phyloP scores from a whole-genome alignment of 768 basidiomycete species.

The Russula compacta region DNA sequence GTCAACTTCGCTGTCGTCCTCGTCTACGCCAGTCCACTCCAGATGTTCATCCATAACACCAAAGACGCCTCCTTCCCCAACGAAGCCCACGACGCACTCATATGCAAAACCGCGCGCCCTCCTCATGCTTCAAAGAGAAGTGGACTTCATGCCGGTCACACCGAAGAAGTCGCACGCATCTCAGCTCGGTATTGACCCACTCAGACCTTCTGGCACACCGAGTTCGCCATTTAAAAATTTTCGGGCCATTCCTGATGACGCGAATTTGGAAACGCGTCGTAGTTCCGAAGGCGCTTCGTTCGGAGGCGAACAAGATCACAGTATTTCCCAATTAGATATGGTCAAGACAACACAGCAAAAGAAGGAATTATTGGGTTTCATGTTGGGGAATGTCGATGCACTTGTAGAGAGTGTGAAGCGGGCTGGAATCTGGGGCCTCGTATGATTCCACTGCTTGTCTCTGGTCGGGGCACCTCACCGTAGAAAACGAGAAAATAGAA shows the following conservation, averaged over 20 bases:
- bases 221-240: conserved; percentile 15
- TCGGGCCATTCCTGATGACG: background rate
- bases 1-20: conserved; percentile 26
- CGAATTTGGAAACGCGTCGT: background rate
- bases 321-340: conserved; percentile 17
- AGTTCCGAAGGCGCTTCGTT: conserved; percentile 15
- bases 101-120: conserved; percentile 39
- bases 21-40: conserved; percentile 28
- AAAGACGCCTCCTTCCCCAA: conserved; percentile 11
- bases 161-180: conserved; percentile 46
- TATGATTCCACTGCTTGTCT: conserved; percentile 20
- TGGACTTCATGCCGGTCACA: conserved; percentile 66
- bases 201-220: conserved; percentile 12
- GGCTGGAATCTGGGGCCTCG: conserved; percentile 82
- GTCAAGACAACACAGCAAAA: conserved; percentile 67
- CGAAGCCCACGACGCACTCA: conserved; percentile 18
- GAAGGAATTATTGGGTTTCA: conserved; percentile 66
- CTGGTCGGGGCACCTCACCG: background rate
- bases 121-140: conserved; percentile 58
- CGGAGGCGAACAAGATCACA: conserved; percentile 16
- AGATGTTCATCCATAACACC: background rate
- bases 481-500: too few relatives aligned
- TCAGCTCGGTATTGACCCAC: conserved; percentile 26
- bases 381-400: conserved; percentile 88
- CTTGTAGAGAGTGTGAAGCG: conserved; percentile 80